These are phyloP conservation scores for Apiospora saccharicola DNA, from an alignment of 2,329 filamentous ascomycete species.

Conservation along the genomic window DNA sequence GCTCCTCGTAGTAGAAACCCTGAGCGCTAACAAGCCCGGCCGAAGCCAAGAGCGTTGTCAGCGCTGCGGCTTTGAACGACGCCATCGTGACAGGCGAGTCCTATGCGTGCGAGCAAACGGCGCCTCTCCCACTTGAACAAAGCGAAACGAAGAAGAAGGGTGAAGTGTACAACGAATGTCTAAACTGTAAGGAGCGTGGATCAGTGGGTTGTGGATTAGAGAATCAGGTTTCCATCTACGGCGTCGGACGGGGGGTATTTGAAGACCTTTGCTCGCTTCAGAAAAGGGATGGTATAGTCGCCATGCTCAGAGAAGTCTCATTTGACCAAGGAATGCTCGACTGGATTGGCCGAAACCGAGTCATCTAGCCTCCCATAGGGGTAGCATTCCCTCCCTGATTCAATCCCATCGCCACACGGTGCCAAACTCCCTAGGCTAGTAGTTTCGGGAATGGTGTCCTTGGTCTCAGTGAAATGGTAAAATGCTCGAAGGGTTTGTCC, in stretches of 20 bases:
- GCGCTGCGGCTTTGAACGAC: conserved; percentile 32
- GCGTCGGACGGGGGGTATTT: conserved; percentile 31
- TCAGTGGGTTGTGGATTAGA: conserved; percentile 22
- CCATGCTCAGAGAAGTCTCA: neutral
- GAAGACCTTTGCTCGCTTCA: conserved; percentile 27
- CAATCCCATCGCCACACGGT: conserved; percentile 29
- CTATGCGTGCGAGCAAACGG: neutral
- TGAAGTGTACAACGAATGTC: neutral
- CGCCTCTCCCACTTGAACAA: conserved; percentile 7
- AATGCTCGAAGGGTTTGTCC: neutral
- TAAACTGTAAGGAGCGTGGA: neutral
- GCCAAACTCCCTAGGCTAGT: conserved; percentile 21
- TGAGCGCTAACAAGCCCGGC: conserved; percentile 31
- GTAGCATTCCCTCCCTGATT: conserved; percentile 31
- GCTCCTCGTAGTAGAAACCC: conserved; percentile 31
- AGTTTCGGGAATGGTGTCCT: conserved; percentile 33
- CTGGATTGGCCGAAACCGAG: neutral
- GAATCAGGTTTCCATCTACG: neutral
- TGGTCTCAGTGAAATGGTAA: conserved; percentile 19
- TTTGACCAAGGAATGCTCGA: conserved; percentile 8
- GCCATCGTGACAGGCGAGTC: conserved; percentile 33
- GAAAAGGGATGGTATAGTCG: neutral
- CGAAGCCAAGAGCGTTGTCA: conserved; percentile 32
- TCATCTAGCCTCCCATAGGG: conserved; percentile 13
- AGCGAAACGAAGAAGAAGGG: conserved; percentile 23